Base-by-base conservation (phyloP, 306 rosid species). In the Medicago lupulina region DNA sequence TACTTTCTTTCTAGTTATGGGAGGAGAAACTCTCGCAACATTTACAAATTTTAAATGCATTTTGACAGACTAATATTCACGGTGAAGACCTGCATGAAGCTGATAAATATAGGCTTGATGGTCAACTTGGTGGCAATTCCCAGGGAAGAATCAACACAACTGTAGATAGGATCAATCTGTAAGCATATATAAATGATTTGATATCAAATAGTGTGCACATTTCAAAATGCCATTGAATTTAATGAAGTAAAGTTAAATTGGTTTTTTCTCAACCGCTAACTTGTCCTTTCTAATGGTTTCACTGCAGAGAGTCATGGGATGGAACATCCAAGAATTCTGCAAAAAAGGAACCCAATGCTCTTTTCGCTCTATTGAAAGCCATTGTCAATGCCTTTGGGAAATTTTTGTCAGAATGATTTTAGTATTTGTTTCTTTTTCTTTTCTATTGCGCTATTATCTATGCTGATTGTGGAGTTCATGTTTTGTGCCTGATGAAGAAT, bases 291-390 rank as follows among this genome's bases (percentile, higher is more conserved):
- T 36, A 57, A 57, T 64, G 50, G 57, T 79, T 58, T 80, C 55
- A 81, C 79, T 84, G 83, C 97, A 96, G 99, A 44, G 98, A 90
- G 83, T 90, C 99, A 25, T 92, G 98, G 99, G 92, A 89, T 62
- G 89, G 86, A 67, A 70, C 28, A 17, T 67, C 88, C 1, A 85
- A 80, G 64, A 84, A 70, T 12, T 67, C 92, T 0, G 68, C 21
- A 21, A 90, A 82, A 71, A 81, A 57, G 25, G 87, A 84, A 77
- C 61, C 50, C 67, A 90, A 89, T 79, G 94, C 93, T 3, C 58
- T 96, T 69, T 69, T 89, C 54, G 84, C 79, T 44, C 75, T 85
- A 40, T 67, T 90, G 34, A 92, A 82, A 79, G 86, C 86, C 21
- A 80, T 88, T 51, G 73, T 88, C 14, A 82, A 84, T 16, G 91